Conservation (phyloP, 108 stramenopile species). For the Fistulifera solaris region DNA sequence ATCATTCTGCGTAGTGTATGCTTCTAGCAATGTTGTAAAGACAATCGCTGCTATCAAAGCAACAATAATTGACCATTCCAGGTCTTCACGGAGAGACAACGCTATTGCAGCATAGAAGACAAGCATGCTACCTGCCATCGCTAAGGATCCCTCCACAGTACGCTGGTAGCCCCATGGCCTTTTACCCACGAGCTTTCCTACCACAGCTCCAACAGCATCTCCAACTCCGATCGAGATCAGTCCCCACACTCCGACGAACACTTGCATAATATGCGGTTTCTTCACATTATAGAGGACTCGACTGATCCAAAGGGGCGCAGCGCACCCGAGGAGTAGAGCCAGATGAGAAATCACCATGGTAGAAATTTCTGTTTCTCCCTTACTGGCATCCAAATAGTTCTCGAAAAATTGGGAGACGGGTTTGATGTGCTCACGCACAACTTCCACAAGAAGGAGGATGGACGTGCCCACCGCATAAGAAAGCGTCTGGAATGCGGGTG, state of each 20-base stretch:
- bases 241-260: slow-evolving; percentile 39
- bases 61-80: slow-evolving; percentile 4
- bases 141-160: slow-evolving; percentile 65
- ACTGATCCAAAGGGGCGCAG: slow-evolving; percentile 54
- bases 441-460: slow-evolving; percentile 53
- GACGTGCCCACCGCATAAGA: slow-evolving; percentile 65
- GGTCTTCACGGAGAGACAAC: background rate
- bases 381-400: slow-evolving; percentile 22
- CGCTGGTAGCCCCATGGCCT: slow-evolving; percentile 35
- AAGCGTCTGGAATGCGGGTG: slow-evolving; percentile 60
- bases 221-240: slow-evolving; percentile 66
- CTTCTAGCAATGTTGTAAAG: slow-evolving; percentile 56
- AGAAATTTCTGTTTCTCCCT: slow-evolving; percentile 15
- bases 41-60: slow-evolving; percentile 17
- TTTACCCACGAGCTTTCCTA: slow-evolving; percentile 28
- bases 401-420: slow-evolving; percentile 23
- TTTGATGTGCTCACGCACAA: slow-evolving; percentile 23
- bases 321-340: slow-evolving; percentile 68
- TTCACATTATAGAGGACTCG: background rate
- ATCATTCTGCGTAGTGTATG: slow-evolving; percentile 71
- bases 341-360: slow-evolving; percentile 61
- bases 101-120: background rate
- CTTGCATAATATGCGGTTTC: background rate
- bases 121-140: slow-evolving; percentile 65
- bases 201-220: slow-evolving; percentile 65